Evolutionary conservation across 495 filamentous ascomycete species (phyloP), one percentile per base, ranked within the genome.

Genomic region (Hypoxylon trugodes): DNA sequence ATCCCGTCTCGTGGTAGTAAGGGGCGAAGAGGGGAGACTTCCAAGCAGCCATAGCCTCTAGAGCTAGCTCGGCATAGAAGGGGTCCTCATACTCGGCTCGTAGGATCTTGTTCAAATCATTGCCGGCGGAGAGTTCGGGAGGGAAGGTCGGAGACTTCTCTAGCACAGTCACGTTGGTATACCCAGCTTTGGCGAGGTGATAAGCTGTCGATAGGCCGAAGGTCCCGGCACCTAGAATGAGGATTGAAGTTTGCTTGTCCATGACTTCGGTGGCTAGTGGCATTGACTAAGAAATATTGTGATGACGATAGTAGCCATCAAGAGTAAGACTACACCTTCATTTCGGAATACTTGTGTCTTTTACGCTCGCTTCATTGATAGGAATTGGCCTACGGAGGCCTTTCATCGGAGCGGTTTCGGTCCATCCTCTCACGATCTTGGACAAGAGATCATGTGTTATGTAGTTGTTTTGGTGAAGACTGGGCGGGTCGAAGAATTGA

Each of bases 81-180:
- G 73, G 73, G 64, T 84, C 81, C 41, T 83, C 81, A 62, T 86
- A 85, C 46, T 85, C 81, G 8, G 79, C 79, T 5, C 83, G 76
- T 16, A 85, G 66, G 42, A 85, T 84, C 72, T 86, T 85, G 64
- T 84, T 86, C 24, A 83, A 57, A 59, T 86, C 81, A 54, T 79
- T 77, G 22, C 75, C 80, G 6, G 82, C 82, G 0, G 80, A 82
- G 37, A 65, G 76, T 2, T 68, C 54, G 3, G 76, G 69, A 13
- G 79, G 79, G 16, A 81, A 74, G 7, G 74, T 69, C 1, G 68
- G 56, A 22, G 72, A 79, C 30, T 75, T 71, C 30, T 84, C 81
- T 16, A 81, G 75, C 19, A 84, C 69, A 1, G 71, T 73, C 47
- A 85, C 74, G 51, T 78, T 56, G 40, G 43, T 74, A 50, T 82